Conservation (phyloP, 768 basidiomycete species). For the Mycena epipterygia region DNA sequence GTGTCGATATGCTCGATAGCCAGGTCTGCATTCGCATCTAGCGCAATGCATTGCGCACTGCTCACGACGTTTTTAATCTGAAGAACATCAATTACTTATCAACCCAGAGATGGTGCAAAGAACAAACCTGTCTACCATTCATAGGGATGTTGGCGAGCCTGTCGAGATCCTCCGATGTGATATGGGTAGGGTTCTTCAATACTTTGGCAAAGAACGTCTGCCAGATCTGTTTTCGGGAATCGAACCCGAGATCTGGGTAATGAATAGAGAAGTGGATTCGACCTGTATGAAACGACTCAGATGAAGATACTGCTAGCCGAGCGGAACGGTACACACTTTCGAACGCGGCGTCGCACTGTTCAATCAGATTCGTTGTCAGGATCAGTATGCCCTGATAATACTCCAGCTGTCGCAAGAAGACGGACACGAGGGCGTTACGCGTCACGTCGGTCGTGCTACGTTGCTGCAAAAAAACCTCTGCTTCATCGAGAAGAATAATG, state of each 20-base stretch:
- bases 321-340: slow-evolving; percentile 40
- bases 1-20: slow-evolving; percentile 37
- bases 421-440: slow-evolving; percentile 51
- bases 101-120: neutral
- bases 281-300: slow-evolving; percentile 29
- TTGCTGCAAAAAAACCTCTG: slow-evolving; percentile 50
- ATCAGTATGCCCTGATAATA: slow-evolving; percentile 54
- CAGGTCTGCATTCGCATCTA: slow-evolving; percentile 31
- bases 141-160: slow-evolving; percentile 36
- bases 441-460: slow-evolving; percentile 39
- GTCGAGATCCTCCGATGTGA: slow-evolving; percentile 38
- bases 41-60: slow-evolving; percentile 42
- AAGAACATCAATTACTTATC: neutral
- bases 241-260: slow-evolving; percentile 45
- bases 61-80: slow-evolving; percentile 48
- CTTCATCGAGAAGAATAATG: slow-evolving; percentile 52
- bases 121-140: slow-evolving; percentile 48
- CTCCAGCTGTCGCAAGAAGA: slow-evolving; percentile 53
- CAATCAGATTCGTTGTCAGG: slow-evolving; percentile 50
- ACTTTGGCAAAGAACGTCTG: slow-evolving; percentile 41
- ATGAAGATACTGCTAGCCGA: no score
- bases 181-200: slow-evolving; percentile 1
- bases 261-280: slow-evolving; percentile 52
- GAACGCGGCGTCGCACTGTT: slow-evolving; percentile 48
- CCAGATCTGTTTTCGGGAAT: slow-evolving; percentile 46